A percentile compares a stretch with the other conserved stretches of the same genome.
Conservation (phyloP, 805 yeast species). For the Metschnikowia santaceciliae region DNA sequence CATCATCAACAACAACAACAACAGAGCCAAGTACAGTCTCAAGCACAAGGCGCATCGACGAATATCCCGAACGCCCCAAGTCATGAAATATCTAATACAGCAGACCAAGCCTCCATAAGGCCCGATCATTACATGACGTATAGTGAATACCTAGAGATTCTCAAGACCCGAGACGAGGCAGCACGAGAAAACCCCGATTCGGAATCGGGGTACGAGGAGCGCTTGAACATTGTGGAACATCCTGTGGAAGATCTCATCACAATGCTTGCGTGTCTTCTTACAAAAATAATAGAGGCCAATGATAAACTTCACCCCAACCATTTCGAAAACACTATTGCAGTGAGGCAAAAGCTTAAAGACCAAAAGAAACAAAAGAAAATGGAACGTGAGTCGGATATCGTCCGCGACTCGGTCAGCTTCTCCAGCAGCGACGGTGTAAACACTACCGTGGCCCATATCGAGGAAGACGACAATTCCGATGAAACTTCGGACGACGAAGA, state of each 20-base stretch:
- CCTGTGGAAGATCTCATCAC: slow-evolving; percentile 75
- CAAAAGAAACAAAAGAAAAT: slow-evolving; percentile 28
- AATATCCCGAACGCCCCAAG: neutral
- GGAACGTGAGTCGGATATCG: slow-evolving; percentile 15
- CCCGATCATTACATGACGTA: slow-evolving; percentile 45
- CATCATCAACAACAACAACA: slow-evolving; percentile 6
- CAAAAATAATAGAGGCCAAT: slow-evolving; percentile 85
- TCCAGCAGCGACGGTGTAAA: slow-evolving; percentile 12
- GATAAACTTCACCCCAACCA: slow-evolving; percentile 76
- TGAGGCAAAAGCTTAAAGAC: slow-evolving; percentile 35
- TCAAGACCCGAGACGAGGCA: slow-evolving; percentile 16
- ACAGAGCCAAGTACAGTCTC: neutral
- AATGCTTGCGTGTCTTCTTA: slow-evolving; percentile 82
- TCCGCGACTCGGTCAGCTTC: slow-evolving; percentile 10
- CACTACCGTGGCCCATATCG: slow-evolving; percentile 19
- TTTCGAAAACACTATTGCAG: slow-evolving; percentile 44
- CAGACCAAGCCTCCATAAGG: slow-evolving; percentile 12
- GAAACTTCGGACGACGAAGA: slow-evolving; percentile 28
- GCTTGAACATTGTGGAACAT: slow-evolving; percentile 72
- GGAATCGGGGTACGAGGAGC: slow-evolving; percentile 39
- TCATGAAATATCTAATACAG: neutral
- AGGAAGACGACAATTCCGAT: slow-evolving; percentile 21
- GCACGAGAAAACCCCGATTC: slow-evolving; percentile 11
- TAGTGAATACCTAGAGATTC: slow-evolving; percentile 34
- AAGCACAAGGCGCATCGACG: neutral